Percentiles rank a stretch among this genome's conserved stretches.
Evolutionary conservation across 257 asterid species (phyloP).

Genomic region (Coffea canephora): DNA sequence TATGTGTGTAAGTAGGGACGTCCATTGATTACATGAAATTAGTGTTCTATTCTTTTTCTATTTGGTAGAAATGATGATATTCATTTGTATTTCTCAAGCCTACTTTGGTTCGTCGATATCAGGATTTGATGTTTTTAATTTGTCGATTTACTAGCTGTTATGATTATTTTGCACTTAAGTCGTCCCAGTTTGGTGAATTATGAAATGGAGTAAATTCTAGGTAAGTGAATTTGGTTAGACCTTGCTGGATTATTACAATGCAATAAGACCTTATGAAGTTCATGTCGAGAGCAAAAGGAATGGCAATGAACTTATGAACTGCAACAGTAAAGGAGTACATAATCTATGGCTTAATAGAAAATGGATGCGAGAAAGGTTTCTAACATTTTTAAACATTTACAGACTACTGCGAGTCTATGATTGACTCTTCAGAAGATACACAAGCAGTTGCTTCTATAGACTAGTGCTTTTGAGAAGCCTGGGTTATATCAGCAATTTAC

Average conservation of each 20-base stretch:
- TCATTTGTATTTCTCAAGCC: neutral
- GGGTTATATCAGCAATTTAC: no score
- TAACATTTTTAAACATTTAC: neutral
- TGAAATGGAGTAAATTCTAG: neutral
- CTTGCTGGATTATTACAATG: neutral
- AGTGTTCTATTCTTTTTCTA: neutral
- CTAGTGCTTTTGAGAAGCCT: no score
- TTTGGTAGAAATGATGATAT: neutral
- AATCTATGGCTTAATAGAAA: neutral
- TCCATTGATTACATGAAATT: neutral
- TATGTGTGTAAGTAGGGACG: neutral
- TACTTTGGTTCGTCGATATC: neutral
- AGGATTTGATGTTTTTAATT: neutral
- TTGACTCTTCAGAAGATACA: no score
- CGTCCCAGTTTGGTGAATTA: neutral
- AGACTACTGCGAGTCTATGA: neutral
- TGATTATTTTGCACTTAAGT: neutral
- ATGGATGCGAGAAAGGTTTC: neutral
- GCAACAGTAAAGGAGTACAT: neutral
- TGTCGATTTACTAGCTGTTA: neutral
- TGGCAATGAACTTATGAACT: neutral
- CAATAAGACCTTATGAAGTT: neutral
- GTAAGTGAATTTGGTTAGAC: neutral
- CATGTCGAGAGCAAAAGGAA: neutral
- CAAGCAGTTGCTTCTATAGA: no score